phyloP scores from a whole-genome alignment of 768 basidiomycete genomes.

The Leccinum truebloodii region DNA sequence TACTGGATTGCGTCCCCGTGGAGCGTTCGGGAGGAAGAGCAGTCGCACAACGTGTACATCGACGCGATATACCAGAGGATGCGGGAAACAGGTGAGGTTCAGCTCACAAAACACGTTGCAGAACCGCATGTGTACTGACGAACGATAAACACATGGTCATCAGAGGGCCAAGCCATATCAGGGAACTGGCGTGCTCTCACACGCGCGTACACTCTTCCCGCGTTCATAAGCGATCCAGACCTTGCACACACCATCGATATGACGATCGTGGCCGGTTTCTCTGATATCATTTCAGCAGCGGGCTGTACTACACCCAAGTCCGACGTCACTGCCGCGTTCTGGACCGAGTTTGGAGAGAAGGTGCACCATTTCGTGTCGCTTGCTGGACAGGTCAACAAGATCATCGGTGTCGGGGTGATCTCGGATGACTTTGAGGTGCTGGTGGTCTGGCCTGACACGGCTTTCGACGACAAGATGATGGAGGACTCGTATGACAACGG shows the following conservation, averaged over 20 bases:
- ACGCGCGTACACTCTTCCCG: slow-evolving; percentile 16
- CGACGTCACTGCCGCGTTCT: slow-evolving; percentile 40
- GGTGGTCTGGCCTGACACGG: slow-evolving; percentile 11
- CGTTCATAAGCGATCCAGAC: slow-evolving; percentile 18
- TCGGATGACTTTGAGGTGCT: slow-evolving; percentile 31
- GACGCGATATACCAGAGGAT: slow-evolving; percentile 34
- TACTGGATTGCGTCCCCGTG: slow-evolving; percentile 25
- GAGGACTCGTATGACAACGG: slow-evolving; percentile 29
- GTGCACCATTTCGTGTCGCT: slow-evolving; percentile 43
- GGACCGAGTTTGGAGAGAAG: slow-evolving; percentile 41
- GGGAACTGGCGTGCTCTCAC: slow-evolving; percentile 46
- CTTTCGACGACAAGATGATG: slow-evolving; percentile 20
- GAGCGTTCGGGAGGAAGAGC: slow-evolving; percentile 21
- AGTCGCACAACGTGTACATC: slow-evolving; percentile 18
- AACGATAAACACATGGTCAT: not conserved
- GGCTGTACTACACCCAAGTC: slow-evolving; percentile 20
- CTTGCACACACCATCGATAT: slow-evolving; percentile 7
- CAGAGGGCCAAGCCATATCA: slow-evolving; percentile 44
- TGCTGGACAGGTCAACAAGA: slow-evolving; percentile 45
- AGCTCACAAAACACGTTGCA: not conserved
- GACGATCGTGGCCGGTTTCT: slow-evolving; percentile 21
- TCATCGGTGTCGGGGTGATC: slow-evolving; percentile 23
- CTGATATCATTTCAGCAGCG: slow-evolving; percentile 29
- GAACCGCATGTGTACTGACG: not conserved
- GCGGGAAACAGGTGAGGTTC: slow-evolving; percentile 34